Conservation (phyloP, 31 red algal genomes). For the Odonthalia washingtoniensis region DNA sequence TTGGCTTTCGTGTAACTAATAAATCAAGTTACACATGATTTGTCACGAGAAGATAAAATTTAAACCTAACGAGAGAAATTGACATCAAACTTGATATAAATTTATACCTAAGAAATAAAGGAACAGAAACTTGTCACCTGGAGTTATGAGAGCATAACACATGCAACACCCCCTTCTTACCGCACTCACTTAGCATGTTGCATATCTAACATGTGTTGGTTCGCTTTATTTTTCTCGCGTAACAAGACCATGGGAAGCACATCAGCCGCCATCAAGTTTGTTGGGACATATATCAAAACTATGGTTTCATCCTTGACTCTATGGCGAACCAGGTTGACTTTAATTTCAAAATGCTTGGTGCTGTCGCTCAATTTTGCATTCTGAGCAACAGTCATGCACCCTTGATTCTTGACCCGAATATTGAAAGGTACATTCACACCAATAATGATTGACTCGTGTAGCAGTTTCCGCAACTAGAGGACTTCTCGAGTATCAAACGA, state of each 20-base stretch:
- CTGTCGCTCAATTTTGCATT: conserved; percentile 1
- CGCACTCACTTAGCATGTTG: not conserved
- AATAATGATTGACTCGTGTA: not conserved
- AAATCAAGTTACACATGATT: too few relatives aligned
- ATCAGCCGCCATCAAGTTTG: not conserved
- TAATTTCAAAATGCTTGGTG: conserved; percentile 41
- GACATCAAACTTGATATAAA: too few relatives aligned
- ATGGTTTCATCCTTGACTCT: conserved; percentile 31
- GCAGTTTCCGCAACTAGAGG: not conserved
- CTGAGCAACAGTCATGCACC: not conserved
- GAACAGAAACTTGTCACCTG: too few relatives aligned
- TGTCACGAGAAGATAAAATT: too few relatives aligned
- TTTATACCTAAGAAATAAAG: too few relatives aligned
- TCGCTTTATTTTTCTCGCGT: not conserved
- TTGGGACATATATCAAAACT: not conserved
- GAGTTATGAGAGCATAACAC: too few relatives aligned
- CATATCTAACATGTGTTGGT: not conserved
- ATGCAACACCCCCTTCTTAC: not conserved
- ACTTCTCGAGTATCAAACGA: not conserved
- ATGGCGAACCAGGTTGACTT: conserved; percentile 34
- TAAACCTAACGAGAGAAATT: too few relatives aligned
- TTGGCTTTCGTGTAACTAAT: too few relatives aligned
- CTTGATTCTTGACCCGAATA: conserved; percentile 7
- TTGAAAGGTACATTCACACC: not conserved
- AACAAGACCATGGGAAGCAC: not conserved